phyloP scores from a whole-genome alignment of 2,329 filamentous ascomycete species.

The Epicoccum sorghinum region DNA sequence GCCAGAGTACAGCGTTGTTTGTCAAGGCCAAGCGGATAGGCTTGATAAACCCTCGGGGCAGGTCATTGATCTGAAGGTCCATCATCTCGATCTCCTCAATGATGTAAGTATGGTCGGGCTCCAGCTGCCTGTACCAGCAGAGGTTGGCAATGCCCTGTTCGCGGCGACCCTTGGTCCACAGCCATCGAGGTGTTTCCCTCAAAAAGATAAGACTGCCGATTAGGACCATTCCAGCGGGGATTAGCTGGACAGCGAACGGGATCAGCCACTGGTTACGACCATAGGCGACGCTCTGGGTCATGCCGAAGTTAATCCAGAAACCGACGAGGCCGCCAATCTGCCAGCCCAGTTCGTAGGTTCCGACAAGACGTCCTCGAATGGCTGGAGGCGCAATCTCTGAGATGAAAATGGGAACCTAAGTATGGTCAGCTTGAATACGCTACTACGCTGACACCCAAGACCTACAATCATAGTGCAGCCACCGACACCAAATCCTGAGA shows the following conservation, averaged over 20 bases:
- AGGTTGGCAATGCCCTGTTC: conserved; percentile 52
- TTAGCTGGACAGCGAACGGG: conserved; percentile 67
- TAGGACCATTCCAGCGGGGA: conserved; percentile 66
- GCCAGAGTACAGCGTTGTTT: conserved; percentile 64
- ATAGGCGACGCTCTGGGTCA: conserved; percentile 52
- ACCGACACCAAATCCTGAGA: conserved; percentile 64
- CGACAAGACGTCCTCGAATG: conserved; percentile 64
- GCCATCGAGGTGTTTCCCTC: conserved; percentile 53
- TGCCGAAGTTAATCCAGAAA: conserved; percentile 56
- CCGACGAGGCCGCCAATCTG: conserved; percentile 51
- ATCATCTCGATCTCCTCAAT: conserved; percentile 75
- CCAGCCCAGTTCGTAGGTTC: conserved; percentile 57
- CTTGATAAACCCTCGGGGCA: conserved; percentile 77
- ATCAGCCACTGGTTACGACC: conserved; percentile 55
- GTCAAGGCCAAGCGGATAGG: conserved; percentile 33
- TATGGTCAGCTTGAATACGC: conserved; percentile 24
- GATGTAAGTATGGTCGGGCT: conserved; percentile 67
- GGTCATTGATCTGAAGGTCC: conserved; percentile 70
- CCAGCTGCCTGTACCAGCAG: conserved; percentile 69
- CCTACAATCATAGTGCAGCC: conserved; percentile 44
- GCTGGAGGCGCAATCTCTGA: conserved; percentile 64
- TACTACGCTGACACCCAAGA: conserved; percentile 31
- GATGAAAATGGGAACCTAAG: conserved; percentile 66
- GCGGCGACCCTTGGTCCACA: conserved; percentile 50
- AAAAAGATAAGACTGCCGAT: conserved; percentile 51